Evolutionary conservation across 1,139 yeast genomes (phyloP), one percentile per base, ranked within the genome.

Genomic region (Martiniozyma asiatica): DNA sequence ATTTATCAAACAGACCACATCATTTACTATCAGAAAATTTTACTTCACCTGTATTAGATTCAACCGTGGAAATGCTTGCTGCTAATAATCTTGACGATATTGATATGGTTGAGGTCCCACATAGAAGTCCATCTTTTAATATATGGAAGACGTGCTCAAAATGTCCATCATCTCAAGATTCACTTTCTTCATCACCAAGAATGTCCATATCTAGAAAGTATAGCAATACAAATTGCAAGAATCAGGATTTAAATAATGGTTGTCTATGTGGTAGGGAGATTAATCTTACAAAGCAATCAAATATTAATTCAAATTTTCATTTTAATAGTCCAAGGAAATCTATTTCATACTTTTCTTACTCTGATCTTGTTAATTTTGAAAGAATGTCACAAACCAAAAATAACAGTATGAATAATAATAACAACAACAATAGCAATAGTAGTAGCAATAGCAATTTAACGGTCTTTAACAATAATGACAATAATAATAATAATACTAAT

Each of bases 41-140:
- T 27, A 49, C 54, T 2, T 48, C 52, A 4, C 55, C 56, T 5
- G 41, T 47, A 3, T 32, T 53, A 14, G 58, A 52, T 26, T 51
- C 56, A 6, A 48, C 56, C 2, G 47, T 49, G 10, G 56, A 53
- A 30, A 27, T 52, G 8, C 35, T 52, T 5, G 30, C 48, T 4
- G 24, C 26, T 9, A 14, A 25, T 2, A 32, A 29, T 8, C 40
- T 51, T 13, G 39, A 46, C 13, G 33, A 35, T 14, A 40, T 48
- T 8, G 52, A 48, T 22, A 40, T 50, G 1, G 45, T 50, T n/a
- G 42, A 50, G 26, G 41, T 44, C 8, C 49, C 53, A 5, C 50
- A 47, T 28, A 20, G 37, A 5, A 22, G 24, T 9, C 32, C 38
- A 5, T 31, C 35, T 2, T 15, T 25, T 2, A 24, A 26, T 3